Base-by-base conservation (phyloP, 345 rosid genomes). In the Bruguiera gymnorhiza region DNA sequence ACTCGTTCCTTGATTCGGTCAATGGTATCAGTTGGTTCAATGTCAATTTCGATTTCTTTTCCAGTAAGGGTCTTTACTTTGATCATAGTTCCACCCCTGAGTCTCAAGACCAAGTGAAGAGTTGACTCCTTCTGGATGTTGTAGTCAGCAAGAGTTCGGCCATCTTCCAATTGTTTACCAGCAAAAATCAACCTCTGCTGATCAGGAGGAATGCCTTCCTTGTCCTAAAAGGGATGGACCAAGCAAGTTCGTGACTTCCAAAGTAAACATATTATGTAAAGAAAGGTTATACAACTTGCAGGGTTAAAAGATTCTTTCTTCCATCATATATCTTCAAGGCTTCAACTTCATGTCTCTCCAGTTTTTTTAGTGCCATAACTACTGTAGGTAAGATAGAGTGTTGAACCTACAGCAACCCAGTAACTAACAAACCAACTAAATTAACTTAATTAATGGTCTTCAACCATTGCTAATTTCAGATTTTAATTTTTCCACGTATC, bases 41-140 rank as follows among this genome's bases (percentile, higher is more conserved):
- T 94, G 73, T 92, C 97, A 11, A 92, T 95, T 81, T 92, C 99
- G 51, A 92, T 95, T 65, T 95, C 97, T 67, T 89, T 95, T 1
- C 99, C 99, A 0, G 99, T 95, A 19, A 88, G 96, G 16, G 97
- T 95, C 83, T 89, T 91, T 48, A 94, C 98, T 76, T 91, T 94
- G 52, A 94, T 89, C 98, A 94, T 94, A 34, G 97, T 94, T 30
- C 98, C 97, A 67, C 98, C 97, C 65, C 97, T 82, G 36, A 95
- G 97, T 85, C 99, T 86, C 84, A 89, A 72, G 66, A 95, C 99
- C 52, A 91, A 60, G 60, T 89, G 97, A 82, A 91, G 98, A 20
- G 97, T 91, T 9, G 95, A 94, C 86, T 91, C 98, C 87, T 89
- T 94, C 65, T 89, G 96, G 80, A 93, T 91, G 79, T 86, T 89